Evolutionary conservation across 257 asterid species (phyloP), one percentile per base, ranked within the genome.

Genomic region (Striga asiatica): DNA sequence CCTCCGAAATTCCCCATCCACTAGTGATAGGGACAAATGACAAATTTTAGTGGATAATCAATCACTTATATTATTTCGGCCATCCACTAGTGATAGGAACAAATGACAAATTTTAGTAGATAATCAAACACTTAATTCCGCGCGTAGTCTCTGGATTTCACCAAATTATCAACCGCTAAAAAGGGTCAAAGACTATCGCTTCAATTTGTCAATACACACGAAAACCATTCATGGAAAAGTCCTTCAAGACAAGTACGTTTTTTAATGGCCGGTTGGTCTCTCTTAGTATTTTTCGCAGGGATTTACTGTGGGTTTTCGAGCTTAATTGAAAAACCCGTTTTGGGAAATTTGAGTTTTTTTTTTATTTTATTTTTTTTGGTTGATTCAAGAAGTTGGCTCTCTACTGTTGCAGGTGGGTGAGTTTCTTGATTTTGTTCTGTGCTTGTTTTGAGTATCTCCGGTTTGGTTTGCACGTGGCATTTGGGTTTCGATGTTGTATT

Each of bases 1-100:
- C 48, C 83, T 54, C 73, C 65, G 64, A 65, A 32, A 6, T 77
- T 73, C 91, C 78, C 20, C 16, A 38, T 4, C 78, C 78, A 70
- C 53, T 46, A 7, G 29, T 73, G 50, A 56, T 59, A 54, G 12
- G 45, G 80, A 74, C 84, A 76, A 71, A 21, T n/a, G 12, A 29
- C 45, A 38, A 24, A 61, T 43, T 67, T 66, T 16, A 55, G 64
- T 38, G 68, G 54, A 35, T 54, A 23, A 37, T 34, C 35, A 47
- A 53, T 60, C n/a, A n/a, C n/a, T 52, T 61, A 46, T 68, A 69
- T 76, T 3, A 2, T 6, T 6, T 6, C 19, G 4, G 6, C 20
- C 16, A 38, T 4, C 78, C 78, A 70, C 53, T 46, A 7, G 29
- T 73, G 50, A 56, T 59, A 54, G 12, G 45, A 78, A 74, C 84